These are phyloP conservation scores for Cicer pinnatifidum DNA, from an alignment of 306 rosid genomes.

Conservation along the genomic window DNA sequence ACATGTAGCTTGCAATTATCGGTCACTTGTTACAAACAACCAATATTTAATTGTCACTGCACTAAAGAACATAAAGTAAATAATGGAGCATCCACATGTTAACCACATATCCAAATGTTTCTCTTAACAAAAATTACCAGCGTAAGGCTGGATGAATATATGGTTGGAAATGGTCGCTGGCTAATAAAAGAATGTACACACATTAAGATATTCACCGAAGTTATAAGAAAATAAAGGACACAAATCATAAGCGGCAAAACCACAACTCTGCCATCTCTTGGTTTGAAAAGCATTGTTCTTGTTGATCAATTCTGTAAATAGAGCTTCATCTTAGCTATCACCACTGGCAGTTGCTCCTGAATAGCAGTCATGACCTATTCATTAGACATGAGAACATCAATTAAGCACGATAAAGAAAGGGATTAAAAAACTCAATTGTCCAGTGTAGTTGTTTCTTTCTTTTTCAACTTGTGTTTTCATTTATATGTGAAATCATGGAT, in stretches of 20 bases:
- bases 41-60: too few species aligned
- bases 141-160: conserved; percentile 10
- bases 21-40: too few species aligned
- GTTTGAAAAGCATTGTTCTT: conserved; percentile 89
- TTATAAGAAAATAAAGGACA: too few species aligned
- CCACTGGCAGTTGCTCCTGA: conserved; percentile 79
- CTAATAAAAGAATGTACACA: too few species aligned
- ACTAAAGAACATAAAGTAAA: too few species aligned
- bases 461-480: conserved; percentile 11
- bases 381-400: conserved; percentile 44
- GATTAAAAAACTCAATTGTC: conserved; percentile 23
- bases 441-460: conserved; percentile 7
- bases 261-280: conserved; percentile 38
- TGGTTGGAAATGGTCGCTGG: not conserved
- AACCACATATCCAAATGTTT: too few species aligned
- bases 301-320: conserved; percentile 89
- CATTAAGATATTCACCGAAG: too few species aligned
- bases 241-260: too few species aligned
- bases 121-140: conserved; percentile 10
- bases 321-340: conserved; percentile 87
- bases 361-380: conserved; percentile 75
- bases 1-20: too few species aligned
- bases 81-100: too few species aligned
- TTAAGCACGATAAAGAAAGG: conserved; percentile 13
- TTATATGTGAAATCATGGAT: conserved; percentile 29